Evolutionary conservation across 441 rosid genomes (phyloP), one percentile per base, ranked within the genome.

Genomic region (Omphalea diandra): DNA sequence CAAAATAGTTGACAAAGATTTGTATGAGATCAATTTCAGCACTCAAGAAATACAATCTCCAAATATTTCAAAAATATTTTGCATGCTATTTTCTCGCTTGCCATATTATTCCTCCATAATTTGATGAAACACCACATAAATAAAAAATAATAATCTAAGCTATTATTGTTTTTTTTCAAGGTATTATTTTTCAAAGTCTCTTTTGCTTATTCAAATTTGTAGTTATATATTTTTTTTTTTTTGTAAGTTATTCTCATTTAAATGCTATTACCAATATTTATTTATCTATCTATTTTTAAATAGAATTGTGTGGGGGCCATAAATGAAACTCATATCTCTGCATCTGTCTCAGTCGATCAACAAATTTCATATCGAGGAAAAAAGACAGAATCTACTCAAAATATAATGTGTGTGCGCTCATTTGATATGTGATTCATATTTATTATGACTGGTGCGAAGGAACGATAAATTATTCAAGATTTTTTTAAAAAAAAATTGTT

Each of bases 371-470:
- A 47, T 7, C 26, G 12, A 20, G 44, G 7, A 32, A 58, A 10
- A 69, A 59, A 14, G 17, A 41, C 2, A 1, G 8, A 12, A n/a
- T 3, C 31, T 0, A 63, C 17, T 11, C n/a, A 53, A 31, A 63
- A 41, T 15, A 55, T 63, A 0, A 58, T 55, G 14, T 38, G 49
- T 47, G 24, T 22, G 6, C 64, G 14, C 35, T 40, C 58, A 12
- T 69, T 68, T 44, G 68, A 63, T 44, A 52, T 24, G 57, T n/a
- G 18, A 7, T 69, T 32, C 18, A 40, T n/a, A n/a, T n/a, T n/a
- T n/a, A n/a, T n/a, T n/a, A n/a, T n/a, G n/a, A n/a, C n/a, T n/a
- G n/a, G n/a, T n/a, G n/a, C n/a, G n/a, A n/a, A n/a, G n/a, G n/a
- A n/a, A n/a, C n/a, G n/a, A n/a, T n/a, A n/a, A n/a, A n/a, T n/a